Evolutionary conservation across 345 rosid genomes (phyloP).

Genomic region (Ricinus communis): DNA sequence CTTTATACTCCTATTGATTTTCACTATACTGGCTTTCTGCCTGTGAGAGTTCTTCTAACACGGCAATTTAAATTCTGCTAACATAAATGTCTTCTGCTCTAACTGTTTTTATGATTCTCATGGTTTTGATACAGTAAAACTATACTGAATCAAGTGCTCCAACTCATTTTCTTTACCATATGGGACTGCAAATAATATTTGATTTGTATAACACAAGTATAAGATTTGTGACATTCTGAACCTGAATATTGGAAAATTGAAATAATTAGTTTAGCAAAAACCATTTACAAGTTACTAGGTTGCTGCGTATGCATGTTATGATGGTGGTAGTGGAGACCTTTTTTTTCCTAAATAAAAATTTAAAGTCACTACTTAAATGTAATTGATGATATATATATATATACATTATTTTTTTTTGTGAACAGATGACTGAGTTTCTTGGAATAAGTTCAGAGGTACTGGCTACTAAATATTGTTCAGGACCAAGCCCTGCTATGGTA

Average conservation of each 20-base stretch:
- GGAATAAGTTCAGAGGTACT: slow-evolving; percentile 47
- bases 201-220: not conserved
- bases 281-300: not conserved
- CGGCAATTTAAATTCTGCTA: not conserved
- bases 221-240: not conserved
- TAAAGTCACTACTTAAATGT: not conserved
- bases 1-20: not conserved
- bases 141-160: not conserved
- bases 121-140: not conserved
- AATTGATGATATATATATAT: slow-evolving; percentile 25
- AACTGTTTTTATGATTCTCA: not conserved
- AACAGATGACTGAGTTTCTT: slow-evolving; percentile 64
- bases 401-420: slow-evolving; percentile 21
- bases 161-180: not conserved
- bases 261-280: too few relatives aligned
- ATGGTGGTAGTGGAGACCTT: too few relatives aligned
- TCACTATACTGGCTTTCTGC: not conserved
- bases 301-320: not conserved
- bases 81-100: not conserved
- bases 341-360: slow-evolving; percentile 10
- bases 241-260: not conserved
- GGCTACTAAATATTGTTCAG: slow-evolving; percentile 51
- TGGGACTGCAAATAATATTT: not conserved
- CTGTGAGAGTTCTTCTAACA: not conserved
- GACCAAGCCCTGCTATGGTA: slow-evolving; percentile 56